Evolutionary conservation across 2,329 filamentous ascomycete genomes (phyloP), one percentile per base, ranked within the genome.

Genomic region (Myriosclerotinia duriaeana): DNA sequence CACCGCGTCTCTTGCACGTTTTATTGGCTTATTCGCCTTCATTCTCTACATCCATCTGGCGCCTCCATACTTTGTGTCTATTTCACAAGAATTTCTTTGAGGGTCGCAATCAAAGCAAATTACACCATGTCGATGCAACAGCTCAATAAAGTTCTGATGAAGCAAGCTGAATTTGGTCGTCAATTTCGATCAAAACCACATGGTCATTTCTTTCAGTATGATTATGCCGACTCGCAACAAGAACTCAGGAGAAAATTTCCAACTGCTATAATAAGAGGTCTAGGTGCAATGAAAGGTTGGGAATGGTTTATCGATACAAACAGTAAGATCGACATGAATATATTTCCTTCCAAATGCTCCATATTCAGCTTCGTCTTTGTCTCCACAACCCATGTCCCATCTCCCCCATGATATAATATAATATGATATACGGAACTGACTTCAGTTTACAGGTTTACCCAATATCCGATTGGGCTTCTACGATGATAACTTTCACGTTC

Each of bases 221-320:
- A 65, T 50, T 65, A 60, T 11, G 34, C 63, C 12, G 55, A 58
- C 9, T 48, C 55, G 12, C 63, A 48, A 14, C 34, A 52, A 40
- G 34, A 1, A 30, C 53, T 60, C 22, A 36, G 14, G 22, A 15
- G 22, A 11, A 42, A 22, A 14, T 65, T 44, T 44, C 63, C 63
- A 20, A 53, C 63, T 2, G 20, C 53, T 7, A 9, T 9, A 12
- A 11, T 36, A 12, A 36, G 15, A n/a, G 11, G 9, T 4, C n/a
- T 65, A 2, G 53, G 20, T 52, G 34, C 8, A n/a, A 9, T 65
- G 1, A 22, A 34, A 6, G 34, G 48, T 15, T 65, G 63, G 63
- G 53, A 65, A 30, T 65, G 53, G 53, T 59, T 65, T 15, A 38
- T 65, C 12, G 30, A 59, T 38, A 30, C 9, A n/a, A 59, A 65